These are phyloP conservation scores for Passalora sequoiae DNA, from an alignment of 2,329 filamentous ascomycete genomes.

Conservation along the genomic window DNA sequence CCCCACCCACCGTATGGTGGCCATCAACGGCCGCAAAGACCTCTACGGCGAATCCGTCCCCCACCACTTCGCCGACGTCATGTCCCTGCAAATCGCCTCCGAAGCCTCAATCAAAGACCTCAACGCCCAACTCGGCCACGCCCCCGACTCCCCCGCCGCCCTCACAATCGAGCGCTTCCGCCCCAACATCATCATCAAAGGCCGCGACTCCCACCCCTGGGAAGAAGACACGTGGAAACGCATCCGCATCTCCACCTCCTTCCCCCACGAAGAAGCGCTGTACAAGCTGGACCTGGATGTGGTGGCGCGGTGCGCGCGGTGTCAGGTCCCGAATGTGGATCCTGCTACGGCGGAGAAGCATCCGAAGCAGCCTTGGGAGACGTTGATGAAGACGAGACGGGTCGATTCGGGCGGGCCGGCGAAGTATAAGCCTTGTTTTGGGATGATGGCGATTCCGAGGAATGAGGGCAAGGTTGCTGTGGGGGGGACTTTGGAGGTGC, in stretches of 20 bases:
- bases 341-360: constrained; percentile 57
- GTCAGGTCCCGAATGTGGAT: constrained; percentile 61
- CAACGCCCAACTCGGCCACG: constrained; percentile 46
- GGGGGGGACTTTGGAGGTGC: constrained; percentile 55
- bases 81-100: constrained; percentile 53
- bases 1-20: constrained; percentile 50
- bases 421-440: constrained; percentile 63
- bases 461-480: constrained; percentile 52
- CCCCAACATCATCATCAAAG: constrained; percentile 58
- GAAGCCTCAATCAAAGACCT: constrained; percentile 55
- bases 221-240: constrained; percentile 61
- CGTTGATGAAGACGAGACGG: constrained; percentile 55
- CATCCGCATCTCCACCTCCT: constrained; percentile 42
- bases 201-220: constrained; percentile 49
- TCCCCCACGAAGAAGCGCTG: constrained; percentile 30
- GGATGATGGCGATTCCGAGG: constrained; percentile 59
- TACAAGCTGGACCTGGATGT: constrained; percentile 50
- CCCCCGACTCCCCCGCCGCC: constrained; percentile 38
- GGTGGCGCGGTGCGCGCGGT: constrained; percentile 55
- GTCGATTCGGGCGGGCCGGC: constrained; percentile 55
- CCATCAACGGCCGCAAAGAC: constrained; percentile 52
- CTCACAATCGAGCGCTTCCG: constrained; percentile 59
- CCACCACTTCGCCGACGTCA: constrained; percentile 56
- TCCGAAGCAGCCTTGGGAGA: constrained; percentile 57
- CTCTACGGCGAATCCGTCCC: constrained; percentile 45